A percentile compares a stretch with the other conserved stretches of the same genome.
phyloP scores from a whole-genome alignment of 176 grass and related monocot genomes.

The Thinopyrum elongatum region DNA sequence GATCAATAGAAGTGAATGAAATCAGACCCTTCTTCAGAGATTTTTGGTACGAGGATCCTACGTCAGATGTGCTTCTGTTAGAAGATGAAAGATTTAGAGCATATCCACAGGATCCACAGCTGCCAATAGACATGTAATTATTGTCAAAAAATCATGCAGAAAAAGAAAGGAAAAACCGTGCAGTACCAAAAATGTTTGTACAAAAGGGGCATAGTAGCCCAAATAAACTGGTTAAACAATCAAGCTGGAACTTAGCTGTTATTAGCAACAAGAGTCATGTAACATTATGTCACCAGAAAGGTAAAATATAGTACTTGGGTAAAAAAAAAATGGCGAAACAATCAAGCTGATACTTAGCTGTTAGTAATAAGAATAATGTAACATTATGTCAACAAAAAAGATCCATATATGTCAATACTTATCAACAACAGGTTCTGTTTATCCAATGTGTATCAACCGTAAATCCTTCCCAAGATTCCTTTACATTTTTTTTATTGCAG shows the following conservation, averaged over 20 bases:
- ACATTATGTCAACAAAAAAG: neutral
- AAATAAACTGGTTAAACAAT: neutral
- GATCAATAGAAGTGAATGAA: slow-evolving; percentile 55
- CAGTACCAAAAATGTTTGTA: neutral
- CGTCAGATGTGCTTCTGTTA: slow-evolving; percentile 55
- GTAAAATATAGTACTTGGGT: neutral
- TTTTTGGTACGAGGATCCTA: slow-evolving; percentile 47
- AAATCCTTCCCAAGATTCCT: neutral
- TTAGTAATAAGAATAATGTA: slow-evolving; percentile 2
- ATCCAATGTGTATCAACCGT: neutral
- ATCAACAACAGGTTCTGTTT: neutral
- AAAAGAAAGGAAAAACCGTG: neutral
- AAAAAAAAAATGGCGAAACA: neutral
- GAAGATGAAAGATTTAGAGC: slow-evolving; percentile 63
- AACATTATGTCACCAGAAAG: neutral
- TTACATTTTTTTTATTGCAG: neutral
- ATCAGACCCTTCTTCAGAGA: slow-evolving; percentile 64
- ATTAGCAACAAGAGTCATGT: neutral
- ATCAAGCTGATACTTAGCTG: neutral
- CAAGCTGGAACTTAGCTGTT: neutral
- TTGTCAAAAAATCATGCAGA: slow-evolving; percentile 5
- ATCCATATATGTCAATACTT: neutral
- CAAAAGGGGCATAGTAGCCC: neutral
- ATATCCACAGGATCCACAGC: slow-evolving; percentile 63
- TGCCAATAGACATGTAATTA: slow-evolving; percentile 36